phyloP scores from a whole-genome alignment of 2,329 filamentous ascomycete genomes.

The Aspergillus latus region DNA sequence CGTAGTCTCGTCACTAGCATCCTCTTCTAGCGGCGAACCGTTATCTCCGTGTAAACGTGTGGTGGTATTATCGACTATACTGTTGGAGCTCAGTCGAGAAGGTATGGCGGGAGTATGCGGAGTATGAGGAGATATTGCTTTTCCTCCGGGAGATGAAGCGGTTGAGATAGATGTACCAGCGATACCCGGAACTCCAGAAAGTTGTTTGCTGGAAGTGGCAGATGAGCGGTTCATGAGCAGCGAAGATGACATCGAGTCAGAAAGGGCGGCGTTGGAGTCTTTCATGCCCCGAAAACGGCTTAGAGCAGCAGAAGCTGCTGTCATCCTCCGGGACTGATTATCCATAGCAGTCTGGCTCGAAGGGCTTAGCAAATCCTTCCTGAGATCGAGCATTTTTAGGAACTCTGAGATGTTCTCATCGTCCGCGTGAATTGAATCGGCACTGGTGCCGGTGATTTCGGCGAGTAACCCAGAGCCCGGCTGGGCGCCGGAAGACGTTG shows the following conservation, averaged over 20 bases:
- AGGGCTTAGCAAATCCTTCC: slow-evolving; percentile 76
- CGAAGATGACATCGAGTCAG: slow-evolving; percentile 91
- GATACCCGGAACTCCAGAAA: slow-evolving; percentile 62
- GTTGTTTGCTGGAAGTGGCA: slow-evolving; percentile 72
- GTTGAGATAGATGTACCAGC: slow-evolving; percentile 72
- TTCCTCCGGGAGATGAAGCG: slow-evolving; percentile 78
- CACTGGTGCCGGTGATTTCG: slow-evolving; percentile 64
- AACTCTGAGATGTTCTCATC: slow-evolving; percentile 95
- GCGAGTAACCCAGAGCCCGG: slow-evolving; percentile 79
- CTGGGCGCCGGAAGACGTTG: slow-evolving; percentile 52
- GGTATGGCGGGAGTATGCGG: slow-evolving; percentile 92
- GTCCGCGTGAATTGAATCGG: slow-evolving; percentile 70
- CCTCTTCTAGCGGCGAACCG: slow-evolving; percentile 38
- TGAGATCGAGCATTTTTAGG: slow-evolving; percentile 80
- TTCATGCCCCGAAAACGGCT: slow-evolving; percentile 85
- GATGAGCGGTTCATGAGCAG: slow-evolving; percentile 80
- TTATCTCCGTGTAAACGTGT: slow-evolving; percentile 32
- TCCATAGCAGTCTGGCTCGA: slow-evolving; percentile 61
- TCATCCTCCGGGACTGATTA: slow-evolving; percentile 66
- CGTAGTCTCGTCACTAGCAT: slow-evolving; percentile 35
- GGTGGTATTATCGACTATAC: slow-evolving; percentile 63
- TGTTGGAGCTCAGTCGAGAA: slow-evolving; percentile 88
- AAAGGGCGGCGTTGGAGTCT: slow-evolving; percentile 83
- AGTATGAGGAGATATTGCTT: slow-evolving; percentile 84
- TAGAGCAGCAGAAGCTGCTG: slow-evolving; percentile 75